phyloP scores from a whole-genome alignment of 192 early-diverging fungal species.

The Glomus cerebriforme region DNA sequence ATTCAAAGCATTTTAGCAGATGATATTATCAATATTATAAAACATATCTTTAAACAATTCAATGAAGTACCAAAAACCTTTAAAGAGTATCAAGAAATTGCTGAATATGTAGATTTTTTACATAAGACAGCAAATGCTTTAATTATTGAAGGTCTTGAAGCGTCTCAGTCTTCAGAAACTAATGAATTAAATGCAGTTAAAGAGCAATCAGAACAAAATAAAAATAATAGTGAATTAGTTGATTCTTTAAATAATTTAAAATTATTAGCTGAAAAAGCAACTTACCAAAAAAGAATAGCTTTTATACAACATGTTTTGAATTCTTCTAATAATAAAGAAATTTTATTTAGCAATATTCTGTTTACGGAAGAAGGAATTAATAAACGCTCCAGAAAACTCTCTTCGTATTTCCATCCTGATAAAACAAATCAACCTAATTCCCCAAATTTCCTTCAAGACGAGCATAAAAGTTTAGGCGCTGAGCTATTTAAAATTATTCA shows the following conservation, averaged over 20 bases:
- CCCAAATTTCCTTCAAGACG: not conserved
- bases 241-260: not conserved
- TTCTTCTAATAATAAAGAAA: constrained; percentile 10
- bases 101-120: too few relatives aligned
- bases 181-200: too few relatives aligned
- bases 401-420: constrained; percentile 13
- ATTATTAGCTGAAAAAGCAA: not conserved
- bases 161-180: too few relatives aligned
- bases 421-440: not conserved
- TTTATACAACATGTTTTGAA: constrained; percentile 2
- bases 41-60: too few relatives aligned
- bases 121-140: too few relatives aligned
- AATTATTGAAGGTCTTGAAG: too few relatives aligned
- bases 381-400: constrained; percentile 3
- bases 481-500: not conserved
- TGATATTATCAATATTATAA: too few relatives aligned
- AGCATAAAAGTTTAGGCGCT: not conserved
- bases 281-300: not conserved
- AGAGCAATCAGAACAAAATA: not conserved
- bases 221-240: not conserved
- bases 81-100: too few relatives aligned
- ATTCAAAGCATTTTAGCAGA: too few relatives aligned
- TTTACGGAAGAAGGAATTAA: not conserved
- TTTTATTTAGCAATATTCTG: not conserved
- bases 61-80: too few relatives aligned